Percentiles rank a stretch among this genome's conserved stretches.
These are phyloP conservation scores for Psilocybe tampanensis DNA, from an alignment of 768 basidiomycete species.

Conservation along the genomic window DNA sequence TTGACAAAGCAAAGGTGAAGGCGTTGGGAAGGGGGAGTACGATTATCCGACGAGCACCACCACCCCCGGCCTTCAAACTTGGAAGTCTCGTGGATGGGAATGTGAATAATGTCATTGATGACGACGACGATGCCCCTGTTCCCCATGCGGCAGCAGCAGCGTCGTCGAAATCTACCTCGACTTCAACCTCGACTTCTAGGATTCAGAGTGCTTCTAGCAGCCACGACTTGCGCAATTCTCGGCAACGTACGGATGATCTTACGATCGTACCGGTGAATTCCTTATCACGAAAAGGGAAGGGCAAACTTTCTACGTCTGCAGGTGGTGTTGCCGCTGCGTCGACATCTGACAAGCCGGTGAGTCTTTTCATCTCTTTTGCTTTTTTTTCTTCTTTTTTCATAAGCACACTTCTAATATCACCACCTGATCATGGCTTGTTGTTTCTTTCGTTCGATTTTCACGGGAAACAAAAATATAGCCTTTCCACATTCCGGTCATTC, in stretches of 20 bases:
- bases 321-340: not conserved
- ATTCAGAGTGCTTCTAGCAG: slow-evolving; percentile 8
- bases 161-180: slow-evolving; percentile 2
- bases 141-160: slow-evolving; percentile 3
- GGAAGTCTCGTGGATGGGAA: slow-evolving; percentile 11
- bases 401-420: not conserved
- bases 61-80: slow-evolving; percentile 20
- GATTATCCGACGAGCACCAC: slow-evolving; percentile 7
- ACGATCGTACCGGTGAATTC: slow-evolving; percentile 13
- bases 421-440: not conserved
- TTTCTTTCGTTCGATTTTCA: not conserved
- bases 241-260: slow-evolving; percentile 4
- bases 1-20: slow-evolving; percentile 5
- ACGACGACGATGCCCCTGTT: not conserved
- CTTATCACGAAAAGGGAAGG: slow-evolving; percentile 10
- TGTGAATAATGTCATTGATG: slow-evolving; percentile 3
- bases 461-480: not conserved
- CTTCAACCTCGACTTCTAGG: slow-evolving; percentile 6
- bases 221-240: slow-evolving; percentile 1
- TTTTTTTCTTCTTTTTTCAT: slow-evolving; percentile 1
- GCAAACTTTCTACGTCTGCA: slow-evolving; percentile 7
- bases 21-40: slow-evolving; percentile 4
- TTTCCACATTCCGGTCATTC: slow-evolving; percentile 7
- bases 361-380: slow-evolving; percentile 3
- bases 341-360: slow-evolving; percentile 11